Evolutionary conservation across 768 basidiomycete genomes (phyloP).

Genomic region (Porpolomopsis calyptriformis): DNA sequence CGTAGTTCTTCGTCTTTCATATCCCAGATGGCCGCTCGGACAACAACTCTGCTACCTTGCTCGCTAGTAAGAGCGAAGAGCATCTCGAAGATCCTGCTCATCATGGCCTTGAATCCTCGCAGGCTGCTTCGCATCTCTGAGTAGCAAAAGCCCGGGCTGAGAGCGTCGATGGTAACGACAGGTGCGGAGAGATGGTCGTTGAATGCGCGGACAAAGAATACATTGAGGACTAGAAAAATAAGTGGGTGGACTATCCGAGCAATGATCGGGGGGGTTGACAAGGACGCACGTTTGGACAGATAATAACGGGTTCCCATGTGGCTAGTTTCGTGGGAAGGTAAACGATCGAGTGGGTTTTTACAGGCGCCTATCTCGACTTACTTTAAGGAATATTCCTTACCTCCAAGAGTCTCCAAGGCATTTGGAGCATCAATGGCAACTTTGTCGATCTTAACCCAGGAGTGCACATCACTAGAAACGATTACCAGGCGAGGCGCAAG

Average conservation of each 20-base stretch:
- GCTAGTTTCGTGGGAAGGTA: conserved; percentile 2
- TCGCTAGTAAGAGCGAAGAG: conserved; percentile 28
- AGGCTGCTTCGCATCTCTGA: conserved; percentile 26
- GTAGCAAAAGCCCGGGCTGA: conserved; percentile 34
- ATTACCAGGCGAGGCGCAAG: conserved; percentile 29
- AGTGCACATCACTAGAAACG: conserved; percentile 34
- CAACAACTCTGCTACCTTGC: conserved; percentile 24
- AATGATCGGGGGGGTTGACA: neutral
- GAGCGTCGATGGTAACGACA: conserved; percentile 23
- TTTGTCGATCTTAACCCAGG: conserved; percentile 17
- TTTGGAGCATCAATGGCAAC: conserved; percentile 17
- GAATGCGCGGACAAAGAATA: conserved; percentile 30
- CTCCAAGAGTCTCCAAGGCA: conserved; percentile 23
- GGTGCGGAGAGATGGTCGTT: conserved; percentile 18
- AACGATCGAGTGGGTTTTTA: conserved; percentile 2
- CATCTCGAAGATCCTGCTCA: conserved; percentile 19
- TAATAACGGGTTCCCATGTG: conserved; percentile 17
- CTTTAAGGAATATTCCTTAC: conserved; percentile 18
- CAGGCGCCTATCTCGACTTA: conserved; percentile 14
- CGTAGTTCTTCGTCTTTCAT: conserved; percentile 16
- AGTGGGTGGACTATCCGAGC: neutral
- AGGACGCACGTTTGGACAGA: conserved; percentile 25
- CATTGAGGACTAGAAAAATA: conserved; percentile 25
- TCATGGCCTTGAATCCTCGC: conserved; percentile 8
- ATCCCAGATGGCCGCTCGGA: conserved; percentile 25